Evolutionary conservation across 139 green algal genomes (phyloP).

Genomic region (Chlorella sp.): DNA sequence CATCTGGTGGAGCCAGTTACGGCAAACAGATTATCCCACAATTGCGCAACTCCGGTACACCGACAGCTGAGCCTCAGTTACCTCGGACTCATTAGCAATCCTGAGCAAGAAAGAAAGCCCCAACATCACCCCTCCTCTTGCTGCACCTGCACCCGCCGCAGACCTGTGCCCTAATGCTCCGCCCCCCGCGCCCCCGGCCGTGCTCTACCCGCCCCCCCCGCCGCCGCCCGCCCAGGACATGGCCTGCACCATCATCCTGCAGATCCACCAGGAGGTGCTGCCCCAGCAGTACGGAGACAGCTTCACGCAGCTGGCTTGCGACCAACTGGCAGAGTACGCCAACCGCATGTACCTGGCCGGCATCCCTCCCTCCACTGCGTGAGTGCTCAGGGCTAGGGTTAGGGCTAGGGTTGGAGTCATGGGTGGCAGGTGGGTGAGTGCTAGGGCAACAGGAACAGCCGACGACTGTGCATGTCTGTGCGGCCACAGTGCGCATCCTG

Average conservation of each 20-base stretch:
- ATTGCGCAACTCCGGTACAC: not conserved
- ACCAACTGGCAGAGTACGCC: constrained; percentile 5
- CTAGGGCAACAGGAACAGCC: too few relatives aligned
- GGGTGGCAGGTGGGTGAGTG: too few relatives aligned
- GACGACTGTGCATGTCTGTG: too few relatives aligned
- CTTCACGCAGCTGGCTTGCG: not conserved
- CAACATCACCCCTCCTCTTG: too few relatives aligned
- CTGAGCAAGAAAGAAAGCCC: too few relatives aligned
- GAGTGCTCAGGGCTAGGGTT: too few relatives aligned
- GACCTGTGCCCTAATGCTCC: not conserved
- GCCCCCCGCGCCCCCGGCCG: not conserved
- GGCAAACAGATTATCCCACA: not conserved
- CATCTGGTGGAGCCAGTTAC: too few relatives aligned
- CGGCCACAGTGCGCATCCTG: too few relatives aligned
- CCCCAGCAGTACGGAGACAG: not conserved
- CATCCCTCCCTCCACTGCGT: too few relatives aligned
- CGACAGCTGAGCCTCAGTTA: not conserved
- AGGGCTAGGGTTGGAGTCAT: too few relatives aligned
- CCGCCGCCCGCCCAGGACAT: not conserved
- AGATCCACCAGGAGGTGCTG: not conserved
- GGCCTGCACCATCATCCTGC: not conserved
- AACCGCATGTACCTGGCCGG: constrained; percentile 8
- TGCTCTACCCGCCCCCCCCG: not conserved
- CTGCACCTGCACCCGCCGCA: not conserved
- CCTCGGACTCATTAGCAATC: not conserved